Evolutionary conservation across 768 basidiomycete species (phyloP).

Genomic region (Cyathus striatus): DNA sequence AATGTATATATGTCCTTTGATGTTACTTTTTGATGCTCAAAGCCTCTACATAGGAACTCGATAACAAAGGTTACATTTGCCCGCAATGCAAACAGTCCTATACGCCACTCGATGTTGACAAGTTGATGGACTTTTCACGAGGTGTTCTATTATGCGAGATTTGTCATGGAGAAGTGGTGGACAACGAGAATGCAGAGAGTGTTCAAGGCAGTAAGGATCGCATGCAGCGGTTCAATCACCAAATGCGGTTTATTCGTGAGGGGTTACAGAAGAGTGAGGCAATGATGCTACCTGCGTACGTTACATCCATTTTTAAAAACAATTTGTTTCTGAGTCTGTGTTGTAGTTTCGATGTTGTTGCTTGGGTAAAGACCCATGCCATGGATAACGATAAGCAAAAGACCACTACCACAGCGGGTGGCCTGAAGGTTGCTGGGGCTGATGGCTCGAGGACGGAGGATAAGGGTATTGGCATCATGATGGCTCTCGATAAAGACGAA

Average conservation of each 20-base stretch:
- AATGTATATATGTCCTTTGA: constrained; percentile 50
- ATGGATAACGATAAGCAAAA: constrained; percentile 60
- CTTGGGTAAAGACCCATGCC: constrained; percentile 76
- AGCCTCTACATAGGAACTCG: constrained; percentile 67
- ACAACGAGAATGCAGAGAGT: constrained; percentile 88
- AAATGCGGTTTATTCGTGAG: constrained; percentile 84
- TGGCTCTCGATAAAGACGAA: constrained; percentile 88
- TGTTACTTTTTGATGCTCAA: neutral
- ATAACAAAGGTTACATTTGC: constrained; percentile 97
- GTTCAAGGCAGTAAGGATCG: constrained; percentile 85
- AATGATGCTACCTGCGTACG: constrained; percentile 80
- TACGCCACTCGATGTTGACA: constrained; percentile 80
- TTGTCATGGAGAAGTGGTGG: constrained; percentile 80
- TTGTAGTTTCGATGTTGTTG: constrained; percentile 72
- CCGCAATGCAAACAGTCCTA: constrained; percentile 83
- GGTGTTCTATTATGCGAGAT: constrained; percentile 81
- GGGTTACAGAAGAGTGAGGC: constrained; percentile 86
- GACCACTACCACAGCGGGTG: constrained; percentile 37
- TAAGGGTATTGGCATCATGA: constrained; percentile 80
- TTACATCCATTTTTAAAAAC: constrained; percentile 11
- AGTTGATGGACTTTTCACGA: constrained; percentile 66
- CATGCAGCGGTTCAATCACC: constrained; percentile 92
- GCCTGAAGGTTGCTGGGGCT: constrained; percentile 73
- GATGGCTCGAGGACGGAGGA: constrained; percentile 55
- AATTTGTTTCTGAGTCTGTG: neutral